Percentiles rank a stretch among this genome's conserved stretches.
Evolutionary conservation across 768 basidiomycete genomes (phyloP).

Genomic region (Mycena kentingensis): DNA sequence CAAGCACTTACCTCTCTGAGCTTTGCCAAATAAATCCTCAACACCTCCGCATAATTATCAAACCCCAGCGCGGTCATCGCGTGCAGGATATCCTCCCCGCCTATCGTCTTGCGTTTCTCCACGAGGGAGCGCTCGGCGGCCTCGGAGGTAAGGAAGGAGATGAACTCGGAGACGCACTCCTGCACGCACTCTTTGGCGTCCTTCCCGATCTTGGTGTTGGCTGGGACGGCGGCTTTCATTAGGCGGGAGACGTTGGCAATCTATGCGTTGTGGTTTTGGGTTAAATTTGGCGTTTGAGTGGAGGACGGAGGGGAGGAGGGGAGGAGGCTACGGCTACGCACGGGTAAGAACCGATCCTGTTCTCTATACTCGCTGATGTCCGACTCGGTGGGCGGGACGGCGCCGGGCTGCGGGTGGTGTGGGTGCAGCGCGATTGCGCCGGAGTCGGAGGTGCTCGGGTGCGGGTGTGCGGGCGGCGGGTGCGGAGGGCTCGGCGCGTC

Average conservation of each 20-base stretch:
- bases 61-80: slow-evolving; percentile 94
- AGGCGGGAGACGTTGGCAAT: slow-evolving; percentile 98
- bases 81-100: slow-evolving; percentile 94
- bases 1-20: slow-evolving; percentile 66
- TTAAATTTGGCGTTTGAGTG: no score
- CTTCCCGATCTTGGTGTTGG: slow-evolving; percentile 93
- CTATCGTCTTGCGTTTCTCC: slow-evolving; percentile 97
- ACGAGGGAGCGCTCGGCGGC: slow-evolving; percentile 92
- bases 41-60: slow-evolving; percentile 89
- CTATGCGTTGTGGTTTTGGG: no score
- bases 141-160: slow-evolving; percentile 96
- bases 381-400: slow-evolving; percentile 60
- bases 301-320: slow-evolving; percentile 1
- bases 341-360: slow-evolving; percentile 92
- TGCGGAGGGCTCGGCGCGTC: neutral
- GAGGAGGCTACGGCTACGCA: no score
- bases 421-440: neutral
- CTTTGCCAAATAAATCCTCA: slow-evolving; percentile 92
- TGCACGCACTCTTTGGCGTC: slow-evolving; percentile 99
- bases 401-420: neutral
- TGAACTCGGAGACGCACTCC: slow-evolving; percentile 98
- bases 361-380: slow-evolving; percentile 94
- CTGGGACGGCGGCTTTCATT: slow-evolving; percentile 91
- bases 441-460: neutral
- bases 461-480: neutral